phyloP scores from a whole-genome alignment of 2,329 filamentous ascomycete genomes.

The Penicillium sp. region DNA sequence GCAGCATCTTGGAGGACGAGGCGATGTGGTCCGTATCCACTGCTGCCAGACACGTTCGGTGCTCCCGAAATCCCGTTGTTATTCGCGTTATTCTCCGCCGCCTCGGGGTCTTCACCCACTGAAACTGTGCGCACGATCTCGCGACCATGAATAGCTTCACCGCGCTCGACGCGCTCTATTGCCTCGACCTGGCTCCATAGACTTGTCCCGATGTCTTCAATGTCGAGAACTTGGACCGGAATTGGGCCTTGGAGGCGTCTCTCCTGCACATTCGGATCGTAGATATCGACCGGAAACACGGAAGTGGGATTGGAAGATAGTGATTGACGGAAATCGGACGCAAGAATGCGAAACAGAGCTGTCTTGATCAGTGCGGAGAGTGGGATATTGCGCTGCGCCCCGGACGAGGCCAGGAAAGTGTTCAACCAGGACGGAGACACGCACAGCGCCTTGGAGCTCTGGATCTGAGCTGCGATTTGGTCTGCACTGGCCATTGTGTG shows the following conservation, averaged over 20 bases:
- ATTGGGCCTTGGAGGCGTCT: constrained; percentile 59
- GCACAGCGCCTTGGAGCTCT: constrained; percentile 52
- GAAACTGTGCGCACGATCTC: constrained; percentile 74
- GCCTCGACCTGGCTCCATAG: constrained; percentile 86
- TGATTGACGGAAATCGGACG: constrained; percentile 69
- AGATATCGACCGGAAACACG: constrained; percentile 58
- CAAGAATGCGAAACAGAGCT: constrained; percentile 74
- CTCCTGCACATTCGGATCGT: constrained; percentile 55
- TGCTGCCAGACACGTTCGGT: constrained; percentile 15
- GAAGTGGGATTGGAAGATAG: constrained; percentile 46
- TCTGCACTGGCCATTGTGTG: constrained; percentile 28
- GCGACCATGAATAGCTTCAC: constrained; percentile 60
- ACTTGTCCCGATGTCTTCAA: constrained; percentile 77
- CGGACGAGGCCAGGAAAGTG: constrained; percentile 57
- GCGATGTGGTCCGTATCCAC: constrained; percentile 64
- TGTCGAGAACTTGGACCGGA: constrained; percentile 76
- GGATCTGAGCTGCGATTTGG: constrained; percentile 54
- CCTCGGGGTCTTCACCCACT: constrained; percentile 49
- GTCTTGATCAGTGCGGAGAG: constrained; percentile 72
- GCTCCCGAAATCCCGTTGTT: constrained; percentile 13
- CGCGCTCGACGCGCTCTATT: constrained; percentile 53
- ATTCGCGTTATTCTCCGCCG: constrained; percentile 20
- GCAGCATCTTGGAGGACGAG: constrained; percentile 76
- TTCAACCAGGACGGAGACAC: constrained; percentile 63
- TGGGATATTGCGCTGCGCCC: constrained; percentile 55